Conservation (phyloP, 2,329 filamentous ascomycete species). For the Atkinsonella texensis region DNA sequence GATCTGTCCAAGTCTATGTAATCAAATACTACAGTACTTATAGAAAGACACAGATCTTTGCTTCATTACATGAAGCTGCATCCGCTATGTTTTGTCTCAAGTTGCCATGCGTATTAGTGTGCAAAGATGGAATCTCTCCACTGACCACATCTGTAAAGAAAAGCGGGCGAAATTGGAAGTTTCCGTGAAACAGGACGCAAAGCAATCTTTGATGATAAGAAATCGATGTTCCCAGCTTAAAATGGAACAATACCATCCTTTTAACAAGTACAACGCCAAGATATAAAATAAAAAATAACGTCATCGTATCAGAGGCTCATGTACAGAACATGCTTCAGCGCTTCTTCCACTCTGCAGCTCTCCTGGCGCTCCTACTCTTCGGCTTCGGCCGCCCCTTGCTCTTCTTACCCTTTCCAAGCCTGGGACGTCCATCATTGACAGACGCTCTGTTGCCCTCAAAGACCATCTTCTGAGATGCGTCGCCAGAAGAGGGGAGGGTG, state of each 20-base stretch:
- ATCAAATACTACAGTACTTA: neutral
- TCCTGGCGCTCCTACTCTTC: constrained; percentile 25
- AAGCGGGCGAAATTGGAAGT: too few relatives aligned
- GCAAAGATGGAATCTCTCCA: too few relatives aligned
- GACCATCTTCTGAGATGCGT: constrained; percentile 53
- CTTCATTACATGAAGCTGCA: neutral
- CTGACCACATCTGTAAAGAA: too few relatives aligned
- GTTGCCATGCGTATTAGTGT: too few relatives aligned
- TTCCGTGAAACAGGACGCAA: too few relatives aligned
- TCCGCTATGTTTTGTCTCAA: too few relatives aligned
- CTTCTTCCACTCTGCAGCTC: constrained; percentile 34
- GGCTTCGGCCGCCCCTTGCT: constrained; percentile 29
- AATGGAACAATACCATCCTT: too few relatives aligned
- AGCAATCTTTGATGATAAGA: too few relatives aligned
- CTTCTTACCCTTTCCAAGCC: constrained; percentile 38
- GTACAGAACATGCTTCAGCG: constrained; percentile 1
- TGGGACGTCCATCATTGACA: constrained; percentile 50
- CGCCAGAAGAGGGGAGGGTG: constrained; percentile 19
- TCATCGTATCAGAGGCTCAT: neutral
- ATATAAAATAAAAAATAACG: neutral
- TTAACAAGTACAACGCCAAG: neutral
- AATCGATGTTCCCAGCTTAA: too few relatives aligned
- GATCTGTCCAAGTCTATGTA: neutral
- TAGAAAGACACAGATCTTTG: neutral
- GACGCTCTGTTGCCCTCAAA: constrained; percentile 72